Evolutionary conservation across 2,329 filamentous ascomycete species (phyloP), one percentile per base, ranked within the genome.

Genomic region (Didymella pomorum): DNA sequence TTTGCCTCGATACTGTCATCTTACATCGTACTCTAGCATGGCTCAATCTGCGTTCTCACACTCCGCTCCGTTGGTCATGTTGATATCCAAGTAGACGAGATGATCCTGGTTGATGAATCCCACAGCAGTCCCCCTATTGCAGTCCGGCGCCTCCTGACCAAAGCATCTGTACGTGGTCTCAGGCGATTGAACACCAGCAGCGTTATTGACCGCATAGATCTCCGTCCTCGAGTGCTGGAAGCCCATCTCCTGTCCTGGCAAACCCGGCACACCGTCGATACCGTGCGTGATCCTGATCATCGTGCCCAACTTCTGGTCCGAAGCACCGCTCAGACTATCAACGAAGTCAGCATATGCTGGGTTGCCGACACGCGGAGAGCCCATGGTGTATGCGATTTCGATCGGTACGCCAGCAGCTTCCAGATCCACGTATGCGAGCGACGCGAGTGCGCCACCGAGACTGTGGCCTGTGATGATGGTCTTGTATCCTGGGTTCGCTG

Each of bases 211-310:
- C 29, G 53, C 21, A 33, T 71, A 91, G 77, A 86, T 90, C 79
- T 92, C 89, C 1, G 88, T 87, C 20, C 81, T 84, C 11, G 86
- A 83, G 72, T 92, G 89, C 46, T 82, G 78, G 79, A 87, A 92
- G 44, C 84, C 83, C 58, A 87, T 74, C 39, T 82, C 56, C 56
- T 58, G 85, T 20, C 86, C 82, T 1, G 89, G 89, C 29, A 92
- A 79, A 26, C 85, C 82, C 0, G 89, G 87, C 1, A 92, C 84
- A 1, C 87, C 86, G 73, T 92, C 89, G 66, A 84, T 79, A 23
- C 72, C 72, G 74, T 92, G 88, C 1, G 89, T 91, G 56, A 90
- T 79, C 63, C 89, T 87, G 76, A 82, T 87, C 67, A 87, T 81
- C 51, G 71, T 72, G 59, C 79, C 76, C 1, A 85, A 83, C 2